phyloP scores from a whole-genome alignment of 192 early-diverging fungal genomes.

The Coemansia interrupta region DNA sequence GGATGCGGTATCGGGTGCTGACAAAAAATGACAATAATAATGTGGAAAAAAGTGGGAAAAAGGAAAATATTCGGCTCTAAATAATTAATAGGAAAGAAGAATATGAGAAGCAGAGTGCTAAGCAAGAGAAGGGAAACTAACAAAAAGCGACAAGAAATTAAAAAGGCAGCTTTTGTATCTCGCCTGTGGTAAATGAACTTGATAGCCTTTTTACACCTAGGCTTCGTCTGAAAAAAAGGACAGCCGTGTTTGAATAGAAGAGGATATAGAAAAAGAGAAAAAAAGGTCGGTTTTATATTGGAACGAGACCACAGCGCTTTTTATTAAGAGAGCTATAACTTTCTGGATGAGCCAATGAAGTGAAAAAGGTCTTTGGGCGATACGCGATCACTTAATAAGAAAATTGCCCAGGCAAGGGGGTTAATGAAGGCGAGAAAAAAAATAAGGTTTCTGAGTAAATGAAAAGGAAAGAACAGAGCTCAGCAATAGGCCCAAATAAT shows the following conservation, averaged over 20 bases:
- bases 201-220: no score
- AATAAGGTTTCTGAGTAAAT: neutral
- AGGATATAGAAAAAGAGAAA: slow-evolving; percentile 6
- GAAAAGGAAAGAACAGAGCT: neutral
- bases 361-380: neutral
- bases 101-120: neutral
- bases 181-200: no score
- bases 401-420: slow-evolving; percentile 3
- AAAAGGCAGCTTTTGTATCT: neutral
- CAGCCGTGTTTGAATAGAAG: neutral
- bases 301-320: neutral
- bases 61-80: no score
- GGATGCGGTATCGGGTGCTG: no score
- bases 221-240: neutral
- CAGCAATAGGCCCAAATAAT: neutral
- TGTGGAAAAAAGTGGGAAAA: no score
- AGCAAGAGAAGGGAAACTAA: neutral
- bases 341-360: no score
- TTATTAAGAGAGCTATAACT: neutral
- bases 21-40: no score
- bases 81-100: no score
- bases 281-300: slow-evolving; percentile 4
- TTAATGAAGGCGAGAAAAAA: neutral
- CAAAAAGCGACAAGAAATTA: neutral
- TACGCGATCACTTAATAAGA: neutral